A percentile compares a stretch with the other conserved stretches of the same genome.
Evolutionary conservation across 2,329 filamentous ascomycete genomes (phyloP).

Genomic region (Aspergillus japonicus): DNA sequence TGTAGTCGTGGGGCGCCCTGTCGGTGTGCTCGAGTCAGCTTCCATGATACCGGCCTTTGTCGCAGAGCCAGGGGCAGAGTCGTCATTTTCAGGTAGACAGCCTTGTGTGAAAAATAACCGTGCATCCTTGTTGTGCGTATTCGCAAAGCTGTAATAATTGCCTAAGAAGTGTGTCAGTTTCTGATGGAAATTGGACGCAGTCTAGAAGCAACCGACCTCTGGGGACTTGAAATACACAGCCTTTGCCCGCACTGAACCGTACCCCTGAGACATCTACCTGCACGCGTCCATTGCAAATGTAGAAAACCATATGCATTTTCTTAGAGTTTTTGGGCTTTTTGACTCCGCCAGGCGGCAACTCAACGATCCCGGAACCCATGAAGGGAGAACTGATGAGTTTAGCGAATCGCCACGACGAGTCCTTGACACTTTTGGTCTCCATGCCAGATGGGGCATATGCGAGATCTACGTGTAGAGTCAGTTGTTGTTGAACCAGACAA

Average conservation of each 20-base stretch:
- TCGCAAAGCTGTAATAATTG: conserved; percentile 89
- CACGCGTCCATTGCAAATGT: conserved; percentile 80
- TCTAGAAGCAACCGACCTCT: conserved; percentile 65
- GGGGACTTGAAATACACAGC: conserved; percentile 91
- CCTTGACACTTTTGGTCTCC: conserved; percentile 57
- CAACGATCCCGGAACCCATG: conserved; percentile 86
- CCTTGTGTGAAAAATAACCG: conserved; percentile 92
- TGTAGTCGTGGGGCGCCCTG: conserved; percentile 14
- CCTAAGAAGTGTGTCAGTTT: conserved; percentile 53
- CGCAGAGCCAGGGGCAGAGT: conserved; percentile 23
- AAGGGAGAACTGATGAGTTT: conserved; percentile 84
- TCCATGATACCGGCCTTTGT: conserved; percentile 25
- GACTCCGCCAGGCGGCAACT: conserved; percentile 76
- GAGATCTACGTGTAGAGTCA: conserved; percentile 48
- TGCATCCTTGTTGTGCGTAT: conserved; percentile 69
- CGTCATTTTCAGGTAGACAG: conserved; percentile 56
- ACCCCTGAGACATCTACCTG: conserved; percentile 63
- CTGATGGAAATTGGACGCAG: neutral
- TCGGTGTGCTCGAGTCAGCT: conserved; percentile 20
- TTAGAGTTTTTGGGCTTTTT: conserved; percentile 90
- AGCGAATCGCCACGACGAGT: conserved; percentile 78
- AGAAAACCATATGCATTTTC: conserved; percentile 97
- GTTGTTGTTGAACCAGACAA: neutral
- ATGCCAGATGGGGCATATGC: conserved; percentile 60
- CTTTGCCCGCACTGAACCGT: conserved; percentile 76